Evolutionary conservation across 768 basidiomycete genomes (phyloP), one percentile per base, ranked within the genome.

Genomic region (Fistulinella prunicolor): DNA sequence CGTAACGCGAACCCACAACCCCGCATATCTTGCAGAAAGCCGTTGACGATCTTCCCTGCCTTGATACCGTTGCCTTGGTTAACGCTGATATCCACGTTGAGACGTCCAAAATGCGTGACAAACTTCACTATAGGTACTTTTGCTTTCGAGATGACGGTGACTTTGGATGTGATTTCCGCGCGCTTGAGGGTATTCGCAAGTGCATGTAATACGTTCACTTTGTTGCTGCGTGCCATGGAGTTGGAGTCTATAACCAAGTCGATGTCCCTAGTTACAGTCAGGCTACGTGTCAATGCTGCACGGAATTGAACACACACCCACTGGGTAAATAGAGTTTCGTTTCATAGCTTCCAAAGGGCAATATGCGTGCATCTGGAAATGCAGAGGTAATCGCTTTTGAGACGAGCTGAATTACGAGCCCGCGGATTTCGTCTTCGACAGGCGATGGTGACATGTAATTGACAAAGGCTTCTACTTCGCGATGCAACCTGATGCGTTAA

Each of bases 121-220:
- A 98, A 96, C 70, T 99, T 99, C 68, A 99, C 78, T 64, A 99
- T 97, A 24, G 96, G 96, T 7, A 98, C 94, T 70, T 85, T 89
- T 44, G 96, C 94, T 73, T 85, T 92, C 23, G 86, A 84, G 55
- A 99, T 93, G 65, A 97, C 83, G 23, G 86, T 85, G 32, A 97
- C 88, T 37, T 83, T 80, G 42, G 78, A 74, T 1, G 94, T 90
- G 50, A 98, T 84, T 9, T 80, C 73, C 1, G 82, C 77, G 28
- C 79, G 80, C 60, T 86, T 85, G 49, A 99, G 72, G 28, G 85
- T 78, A 60, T 81, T 81, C 9, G 93, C 90, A 28, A 99, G 78
- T 3, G 82, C 77, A 42, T 85, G 81, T 7, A 98, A 77, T 24
- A 89, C 85, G 42, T 73, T 73, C 45, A 80, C 72, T 70, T 82